Conservation (phyloP, 2,329 filamentous ascomycete genomes). For the Xylaria polymorpha region DNA sequence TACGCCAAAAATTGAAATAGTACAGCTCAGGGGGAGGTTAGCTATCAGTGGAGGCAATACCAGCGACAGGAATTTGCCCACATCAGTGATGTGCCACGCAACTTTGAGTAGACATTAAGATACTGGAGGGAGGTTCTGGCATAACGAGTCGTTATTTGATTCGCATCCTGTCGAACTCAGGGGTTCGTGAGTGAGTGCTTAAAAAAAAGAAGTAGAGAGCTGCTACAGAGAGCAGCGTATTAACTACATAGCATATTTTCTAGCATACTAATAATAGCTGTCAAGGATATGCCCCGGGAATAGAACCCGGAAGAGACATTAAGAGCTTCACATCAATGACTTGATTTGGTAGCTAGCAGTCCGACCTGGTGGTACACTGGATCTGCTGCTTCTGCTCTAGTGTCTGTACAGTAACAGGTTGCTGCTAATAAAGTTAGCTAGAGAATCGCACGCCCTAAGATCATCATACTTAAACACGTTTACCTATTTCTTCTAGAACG, state of each 20-base stretch:
- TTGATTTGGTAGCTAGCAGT: neutral
- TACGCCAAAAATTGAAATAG: neutral
- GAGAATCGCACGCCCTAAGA: constrained; percentile 6
- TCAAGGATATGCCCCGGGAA: neutral
- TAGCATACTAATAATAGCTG: constrained; percentile 12
- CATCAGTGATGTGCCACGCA: neutral
- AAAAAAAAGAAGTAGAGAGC: neutral
- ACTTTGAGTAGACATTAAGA: neutral
- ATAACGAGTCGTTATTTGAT: neutral
- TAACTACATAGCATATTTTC: neutral
- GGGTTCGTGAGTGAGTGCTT: neutral
- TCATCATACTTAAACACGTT: constrained; percentile 3
- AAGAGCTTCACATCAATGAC: neutral
- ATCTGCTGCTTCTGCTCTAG: neutral
- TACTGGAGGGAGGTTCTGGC: neutral
- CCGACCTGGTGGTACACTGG: constrained; percentile 6
- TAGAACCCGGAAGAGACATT: neutral
- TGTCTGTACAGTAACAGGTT: neutral
- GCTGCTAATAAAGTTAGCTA: constrained; percentile 1
- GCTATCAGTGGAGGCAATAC: neutral
- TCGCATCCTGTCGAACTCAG: neutral
- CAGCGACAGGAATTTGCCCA: neutral
- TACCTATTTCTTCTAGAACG: neutral
- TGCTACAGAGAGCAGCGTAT: neutral
- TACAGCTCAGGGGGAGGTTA: neutral